A percentile compares a stretch with the other conserved stretches of the same genome.
These are phyloP conservation scores for Pyracantha coccinea DNA, from an alignment of 331 rosid genomes.

Conservation along the genomic window DNA sequence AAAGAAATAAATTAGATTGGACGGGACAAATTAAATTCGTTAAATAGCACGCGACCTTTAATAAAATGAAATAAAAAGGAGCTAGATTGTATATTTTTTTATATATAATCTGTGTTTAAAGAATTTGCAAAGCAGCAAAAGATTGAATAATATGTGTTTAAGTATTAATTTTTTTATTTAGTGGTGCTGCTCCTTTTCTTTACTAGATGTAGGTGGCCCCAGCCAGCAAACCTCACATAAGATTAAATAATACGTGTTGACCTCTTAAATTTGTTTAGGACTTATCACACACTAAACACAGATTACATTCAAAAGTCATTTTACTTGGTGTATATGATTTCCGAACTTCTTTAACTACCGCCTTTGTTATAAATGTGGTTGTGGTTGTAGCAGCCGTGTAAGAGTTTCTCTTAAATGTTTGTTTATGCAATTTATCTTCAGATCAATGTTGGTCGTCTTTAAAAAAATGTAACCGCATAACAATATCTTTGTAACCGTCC, in stretches of 20 bases:
- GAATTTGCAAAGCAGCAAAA: neutral
- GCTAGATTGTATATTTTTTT: neutral
- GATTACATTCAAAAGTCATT: neutral
- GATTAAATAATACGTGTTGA: neutral
- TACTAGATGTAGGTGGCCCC: neutral
- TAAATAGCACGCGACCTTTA: conserved; percentile 24
- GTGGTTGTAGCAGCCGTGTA: no score
- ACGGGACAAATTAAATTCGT: conserved; percentile 24
- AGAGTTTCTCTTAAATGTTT: no score
- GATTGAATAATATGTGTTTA: neutral
- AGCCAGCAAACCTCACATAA: neutral
- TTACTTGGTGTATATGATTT: conserved; percentile 9
- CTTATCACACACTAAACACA: neutral
- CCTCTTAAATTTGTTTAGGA: conserved; percentile 2
- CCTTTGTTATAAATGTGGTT: no score
- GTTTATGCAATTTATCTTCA: no score
- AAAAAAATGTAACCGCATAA: no score
- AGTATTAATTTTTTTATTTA: neutral
- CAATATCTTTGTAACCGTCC: no score
- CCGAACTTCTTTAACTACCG: neutral
- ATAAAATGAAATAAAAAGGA: neutral
- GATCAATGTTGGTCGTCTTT: no score
- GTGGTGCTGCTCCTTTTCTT: neutral
- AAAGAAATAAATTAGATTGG: neutral
- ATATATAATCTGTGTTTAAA: neutral